Evolutionary conservation across 495 filamentous ascomycete genomes (phyloP).

Genomic region (Alectoria sarmentosa): DNA sequence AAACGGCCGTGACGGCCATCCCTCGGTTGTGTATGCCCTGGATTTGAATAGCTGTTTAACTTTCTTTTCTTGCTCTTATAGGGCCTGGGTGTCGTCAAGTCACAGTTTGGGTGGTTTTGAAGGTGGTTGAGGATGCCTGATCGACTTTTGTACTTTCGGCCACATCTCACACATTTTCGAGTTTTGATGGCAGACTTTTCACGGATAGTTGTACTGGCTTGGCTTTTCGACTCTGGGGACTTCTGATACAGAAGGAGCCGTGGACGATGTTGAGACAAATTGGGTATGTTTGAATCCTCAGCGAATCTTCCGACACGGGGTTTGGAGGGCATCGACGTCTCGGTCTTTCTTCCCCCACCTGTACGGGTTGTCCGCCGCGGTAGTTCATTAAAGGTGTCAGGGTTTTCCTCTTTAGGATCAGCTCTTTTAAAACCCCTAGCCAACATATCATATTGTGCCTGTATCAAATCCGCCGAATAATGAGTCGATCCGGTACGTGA

Average conservation of each 20-base stretch:
- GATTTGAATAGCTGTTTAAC: neutral
- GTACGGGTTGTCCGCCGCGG: neutral
- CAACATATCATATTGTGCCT: neutral
- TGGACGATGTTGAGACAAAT: neutral
- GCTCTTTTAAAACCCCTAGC: neutral
- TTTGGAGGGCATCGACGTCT: neutral
- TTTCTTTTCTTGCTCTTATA: neutral
- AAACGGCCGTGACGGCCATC: neutral
- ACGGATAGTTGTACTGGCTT: neutral
- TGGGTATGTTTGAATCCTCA: neutral
- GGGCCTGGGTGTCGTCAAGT: neutral
- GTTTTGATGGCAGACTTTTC: neutral
- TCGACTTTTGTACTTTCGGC: neutral
- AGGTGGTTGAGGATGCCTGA: neutral
- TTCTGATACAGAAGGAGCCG: too few species aligned
- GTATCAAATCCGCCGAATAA: neutral
- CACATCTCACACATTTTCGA: neutral
- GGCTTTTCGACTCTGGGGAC: too few species aligned
- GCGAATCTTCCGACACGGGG: neutral
- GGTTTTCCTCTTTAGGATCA: neutral
- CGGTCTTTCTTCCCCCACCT: neutral
- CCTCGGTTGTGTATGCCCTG: neutral
- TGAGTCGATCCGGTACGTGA: slow-evolving; percentile 4
- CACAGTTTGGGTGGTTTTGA: neutral
- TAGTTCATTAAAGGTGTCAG: neutral